Evolutionary conservation across 2,329 filamentous ascomycete genomes (phyloP).

Genomic region (Fusarium sacchari): DNA sequence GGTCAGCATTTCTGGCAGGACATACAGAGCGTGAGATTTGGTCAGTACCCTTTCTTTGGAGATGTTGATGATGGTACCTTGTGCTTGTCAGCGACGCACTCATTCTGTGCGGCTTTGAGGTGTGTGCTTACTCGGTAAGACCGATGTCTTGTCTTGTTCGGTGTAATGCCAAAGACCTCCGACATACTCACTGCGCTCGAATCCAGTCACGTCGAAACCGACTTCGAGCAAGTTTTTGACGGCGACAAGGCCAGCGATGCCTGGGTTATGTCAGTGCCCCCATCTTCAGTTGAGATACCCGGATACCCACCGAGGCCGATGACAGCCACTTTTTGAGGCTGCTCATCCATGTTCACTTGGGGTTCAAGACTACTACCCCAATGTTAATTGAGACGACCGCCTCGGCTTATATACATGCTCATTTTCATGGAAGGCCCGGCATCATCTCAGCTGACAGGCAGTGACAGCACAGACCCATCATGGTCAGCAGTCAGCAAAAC

Average conservation of each 20-base stretch:
- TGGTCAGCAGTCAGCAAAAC: neutral
- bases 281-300: neutral
- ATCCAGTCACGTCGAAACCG: slow-evolving; percentile 55
- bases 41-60: slow-evolving; percentile 44
- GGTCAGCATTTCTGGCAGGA: neutral
- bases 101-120: fast-evolving
- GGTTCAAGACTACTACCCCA: fast-evolving
- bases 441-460: slow-evolving; percentile 12
- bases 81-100: neutral
- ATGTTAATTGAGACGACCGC: neutral
- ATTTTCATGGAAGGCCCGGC: neutral
- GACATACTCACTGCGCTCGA: slow-evolving; percentile 53
- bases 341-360: slow-evolving; percentile 11
- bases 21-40: fast-evolving
- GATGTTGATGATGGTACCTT: slow-evolving; percentile 47
- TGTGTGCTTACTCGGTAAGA: slow-evolving; percentile 46
- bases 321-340: slow-evolving; percentile 41
- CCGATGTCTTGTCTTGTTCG: slow-evolving; percentile 51
- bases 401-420: neutral
- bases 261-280: slow-evolving; percentile 25
- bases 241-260: slow-evolving; percentile 50
- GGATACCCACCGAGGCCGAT: slow-evolving; percentile 42
- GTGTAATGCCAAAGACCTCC: slow-evolving; percentile 58
- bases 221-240: slow-evolving; percentile 56
- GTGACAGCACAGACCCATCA: slow-evolving; percentile 16